Evolutionary conservation across 2,329 filamentous ascomycete genomes (phyloP).

Genomic region (Colletotrichum graminicola): DNA sequence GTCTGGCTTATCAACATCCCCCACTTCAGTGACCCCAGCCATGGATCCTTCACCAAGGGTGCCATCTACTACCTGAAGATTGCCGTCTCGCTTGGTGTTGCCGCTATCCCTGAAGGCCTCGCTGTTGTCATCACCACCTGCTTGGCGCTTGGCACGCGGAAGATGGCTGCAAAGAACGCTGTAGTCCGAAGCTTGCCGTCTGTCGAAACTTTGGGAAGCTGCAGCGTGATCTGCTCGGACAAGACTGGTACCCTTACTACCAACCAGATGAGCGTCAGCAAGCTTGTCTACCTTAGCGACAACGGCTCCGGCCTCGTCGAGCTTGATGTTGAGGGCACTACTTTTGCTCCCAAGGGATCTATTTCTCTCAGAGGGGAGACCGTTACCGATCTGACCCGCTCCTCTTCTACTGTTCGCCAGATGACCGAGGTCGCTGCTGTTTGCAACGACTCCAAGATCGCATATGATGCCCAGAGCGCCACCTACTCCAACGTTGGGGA

Average conservation of each 20-base stretch:
- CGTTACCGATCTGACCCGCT: constrained; percentile 75
- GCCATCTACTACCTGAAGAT: constrained; percentile 99
- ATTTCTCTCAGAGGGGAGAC: constrained; percentile 77
- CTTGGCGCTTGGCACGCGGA: constrained; percentile 92
- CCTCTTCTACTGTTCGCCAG: constrained; percentile 82
- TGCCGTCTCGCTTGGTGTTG: constrained; percentile 96
- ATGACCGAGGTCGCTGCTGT: constrained; percentile 79
- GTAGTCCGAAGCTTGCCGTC: constrained; percentile 96
- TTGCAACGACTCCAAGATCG: constrained; percentile 89
- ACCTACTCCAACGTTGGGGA: constrained; percentile 89
- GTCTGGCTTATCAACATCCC: constrained; percentile 99
- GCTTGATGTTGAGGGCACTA: constrained; percentile 91
- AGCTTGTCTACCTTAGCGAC: constrained; percentile 85
- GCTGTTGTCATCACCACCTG: constrained; percentile 99
- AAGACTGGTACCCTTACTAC: constrained; percentile 98
- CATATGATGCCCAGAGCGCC: constrained; percentile 81
- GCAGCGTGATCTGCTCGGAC: constrained; percentile 99
- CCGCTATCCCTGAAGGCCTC: constrained; percentile 96
- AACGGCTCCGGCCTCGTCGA: constrained; percentile 82
- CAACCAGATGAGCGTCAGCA: constrained; percentile 99
- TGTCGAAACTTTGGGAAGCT: constrained; percentile 97
- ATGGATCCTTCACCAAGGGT: constrained; percentile 94
- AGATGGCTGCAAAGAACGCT: constrained; percentile 99
- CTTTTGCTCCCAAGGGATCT: constrained; percentile 85
- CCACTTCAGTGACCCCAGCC: constrained; percentile 94